phyloP scores from a whole-genome alignment of 352 stramenopile genomes.

The Globisporangium paroecandrum region DNA sequence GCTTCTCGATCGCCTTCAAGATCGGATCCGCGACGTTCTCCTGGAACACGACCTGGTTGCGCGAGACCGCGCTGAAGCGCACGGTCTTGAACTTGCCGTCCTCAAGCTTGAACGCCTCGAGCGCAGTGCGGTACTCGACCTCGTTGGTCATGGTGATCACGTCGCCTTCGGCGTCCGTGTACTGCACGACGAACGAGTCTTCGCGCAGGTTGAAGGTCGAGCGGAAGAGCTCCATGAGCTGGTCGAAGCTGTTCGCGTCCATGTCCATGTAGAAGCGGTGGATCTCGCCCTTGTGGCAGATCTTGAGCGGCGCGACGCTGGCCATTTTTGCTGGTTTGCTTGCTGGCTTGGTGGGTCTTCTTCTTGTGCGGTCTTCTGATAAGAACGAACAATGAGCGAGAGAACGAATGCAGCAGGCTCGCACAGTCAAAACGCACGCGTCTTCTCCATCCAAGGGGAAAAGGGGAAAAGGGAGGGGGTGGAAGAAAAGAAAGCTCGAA shows the following conservation, averaged over 20 bases:
- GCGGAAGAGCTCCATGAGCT: slow-evolving; percentile 52
- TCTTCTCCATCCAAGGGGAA: neutral
- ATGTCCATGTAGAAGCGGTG: slow-evolving; percentile 74
- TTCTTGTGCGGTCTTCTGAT: slow-evolving; percentile 1
- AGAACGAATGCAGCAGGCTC: slow-evolving; percentile 5
- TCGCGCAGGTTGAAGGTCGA: slow-evolving; percentile 53
- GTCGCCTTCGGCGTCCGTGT: slow-evolving; percentile 75
- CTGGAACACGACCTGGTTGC: slow-evolving; percentile 62
- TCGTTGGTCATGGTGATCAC: slow-evolving; percentile 70
- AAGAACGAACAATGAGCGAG: slow-evolving; percentile 28
- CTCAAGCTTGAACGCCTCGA: slow-evolving; percentile 43
- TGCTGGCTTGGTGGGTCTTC: neutral
- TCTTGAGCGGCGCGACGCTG: slow-evolving; percentile 66
- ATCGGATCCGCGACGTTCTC: slow-evolving; percentile 79
- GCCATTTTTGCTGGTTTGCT: slow-evolving; percentile 31
- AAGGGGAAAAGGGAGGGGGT: neutral
- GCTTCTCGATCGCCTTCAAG: slow-evolving; percentile 77
- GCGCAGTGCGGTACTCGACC: slow-evolving; percentile 62
- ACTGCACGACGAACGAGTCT: slow-evolving; percentile 68
- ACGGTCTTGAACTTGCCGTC: slow-evolving; percentile 43
- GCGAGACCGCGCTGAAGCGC: slow-evolving; percentile 64
- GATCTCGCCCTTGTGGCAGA: slow-evolving; percentile 82
- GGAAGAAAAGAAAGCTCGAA: slow-evolving; percentile 3
- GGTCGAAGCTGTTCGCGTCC: slow-evolving; percentile 35
- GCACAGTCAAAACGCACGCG: neutral